Conservation (phyloP, 345 rosid genomes). For the Triadica sebifera region DNA sequence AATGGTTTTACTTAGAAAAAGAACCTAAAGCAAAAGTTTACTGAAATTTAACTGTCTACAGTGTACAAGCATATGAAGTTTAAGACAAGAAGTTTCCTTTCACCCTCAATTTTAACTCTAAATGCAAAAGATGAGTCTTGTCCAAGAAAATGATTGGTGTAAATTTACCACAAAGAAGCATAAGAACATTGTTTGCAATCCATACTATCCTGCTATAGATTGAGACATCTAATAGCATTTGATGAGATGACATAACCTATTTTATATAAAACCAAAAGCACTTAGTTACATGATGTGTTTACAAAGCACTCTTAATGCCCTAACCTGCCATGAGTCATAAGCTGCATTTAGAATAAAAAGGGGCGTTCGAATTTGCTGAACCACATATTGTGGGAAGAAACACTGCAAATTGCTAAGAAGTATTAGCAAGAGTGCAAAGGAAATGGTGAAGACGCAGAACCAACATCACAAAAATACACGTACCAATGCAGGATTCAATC, state of each 20-base stretch:
- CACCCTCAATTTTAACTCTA: too few species aligned
- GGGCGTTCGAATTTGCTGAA: conserved; percentile 60
- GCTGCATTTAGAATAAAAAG: conserved; percentile 84
- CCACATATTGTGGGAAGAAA: conserved; percentile 87
- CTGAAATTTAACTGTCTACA: too few species aligned
- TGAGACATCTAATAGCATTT: not conserved
- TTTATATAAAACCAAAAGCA: not conserved
- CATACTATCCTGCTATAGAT: not conserved
- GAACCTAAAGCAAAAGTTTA: too few species aligned
- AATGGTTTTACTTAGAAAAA: too few species aligned
- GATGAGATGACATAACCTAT: not conserved
- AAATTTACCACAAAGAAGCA: too few species aligned
- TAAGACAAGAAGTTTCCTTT: too few species aligned
- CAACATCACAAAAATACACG: not conserved
- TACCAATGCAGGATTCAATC: conserved; percentile 59
- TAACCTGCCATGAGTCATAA: conserved; percentile 98
- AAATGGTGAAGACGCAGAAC: not conserved
- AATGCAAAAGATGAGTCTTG: too few species aligned
- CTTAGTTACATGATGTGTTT: not conserved
- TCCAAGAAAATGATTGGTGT: too few species aligned
- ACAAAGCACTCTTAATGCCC: conserved; percentile 5
- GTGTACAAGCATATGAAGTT: too few species aligned
- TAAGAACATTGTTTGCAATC: not conserved
- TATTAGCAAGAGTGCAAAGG: conserved; percentile 18
- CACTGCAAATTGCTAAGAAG: conserved; percentile 46